Percentiles rank a stretch among this genome's conserved stretches.
phyloP scores from a whole-genome alignment of 164 flowering plant species.

The Magnolia sinica region DNA sequence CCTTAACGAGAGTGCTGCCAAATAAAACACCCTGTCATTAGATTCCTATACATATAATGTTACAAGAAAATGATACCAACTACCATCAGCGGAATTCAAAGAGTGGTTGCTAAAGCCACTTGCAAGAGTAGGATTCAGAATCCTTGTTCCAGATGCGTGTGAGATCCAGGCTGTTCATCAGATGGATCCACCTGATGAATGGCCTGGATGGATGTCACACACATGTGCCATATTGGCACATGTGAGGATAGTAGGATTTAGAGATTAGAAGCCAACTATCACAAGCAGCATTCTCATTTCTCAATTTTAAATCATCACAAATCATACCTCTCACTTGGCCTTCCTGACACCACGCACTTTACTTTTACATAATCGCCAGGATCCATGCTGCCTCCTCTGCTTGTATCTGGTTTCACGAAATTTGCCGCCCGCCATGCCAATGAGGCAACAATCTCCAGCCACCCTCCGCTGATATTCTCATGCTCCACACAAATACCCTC shows the following conservation, averaged over 20 bases:
- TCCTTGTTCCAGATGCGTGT: not conserved
- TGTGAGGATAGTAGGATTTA: not conserved
- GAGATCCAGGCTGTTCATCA: not conserved
- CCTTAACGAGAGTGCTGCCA: constrained; percentile 77
- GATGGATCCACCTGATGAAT: not conserved
- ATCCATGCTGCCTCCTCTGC: constrained; percentile 95
- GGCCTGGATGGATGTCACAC: not conserved
- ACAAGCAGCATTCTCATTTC: not conserved
- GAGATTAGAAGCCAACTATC: too few species aligned
- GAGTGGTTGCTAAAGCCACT: not conserved
- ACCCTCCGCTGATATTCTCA: constrained; percentile 42
- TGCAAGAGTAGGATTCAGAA: not conserved
- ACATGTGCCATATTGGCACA: not conserved
- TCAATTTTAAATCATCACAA: not conserved
- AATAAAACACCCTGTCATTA: constrained; percentile 4
- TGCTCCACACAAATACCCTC: constrained; percentile 46
- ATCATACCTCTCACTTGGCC: constrained; percentile 70
- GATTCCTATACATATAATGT: not conserved
- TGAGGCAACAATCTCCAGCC: constrained; percentile 73
- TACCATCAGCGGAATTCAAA: not conserved
- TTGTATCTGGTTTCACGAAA: constrained; percentile 88
- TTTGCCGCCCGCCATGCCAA: constrained; percentile 95
- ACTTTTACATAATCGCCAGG: constrained; percentile 91
- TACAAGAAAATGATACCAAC: not conserved
- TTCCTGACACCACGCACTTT: constrained; percentile 82